Conservation (phyloP, 257 asterid genomes). For the Lycium ferocissimum region DNA sequence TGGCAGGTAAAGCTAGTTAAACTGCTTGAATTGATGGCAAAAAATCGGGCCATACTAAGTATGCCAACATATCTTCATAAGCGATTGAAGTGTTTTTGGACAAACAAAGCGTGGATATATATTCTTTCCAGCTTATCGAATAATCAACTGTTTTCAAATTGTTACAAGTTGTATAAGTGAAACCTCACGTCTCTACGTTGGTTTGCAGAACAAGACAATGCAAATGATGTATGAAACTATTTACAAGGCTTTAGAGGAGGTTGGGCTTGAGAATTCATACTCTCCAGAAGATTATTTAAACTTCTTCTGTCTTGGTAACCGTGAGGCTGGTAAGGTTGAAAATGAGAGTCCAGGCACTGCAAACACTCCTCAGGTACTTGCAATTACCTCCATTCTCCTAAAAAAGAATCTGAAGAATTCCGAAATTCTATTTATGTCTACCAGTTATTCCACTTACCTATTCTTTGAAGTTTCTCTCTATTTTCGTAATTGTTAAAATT, state of each 20-base stretch:
- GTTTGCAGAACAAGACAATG: slow-evolving; percentile 89
- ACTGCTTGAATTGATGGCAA: background rate
- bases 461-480: background rate
- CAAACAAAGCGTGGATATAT: background rate
- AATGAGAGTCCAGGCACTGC: slow-evolving; percentile 55
- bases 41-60: background rate
- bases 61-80: background rate
- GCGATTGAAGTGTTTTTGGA: background rate
- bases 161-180: slow-evolving; percentile 19
- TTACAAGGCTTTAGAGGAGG: slow-evolving; percentile 91
- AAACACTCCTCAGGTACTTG: slow-evolving; percentile 82
- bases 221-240: slow-evolving; percentile 99
- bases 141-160: background rate
- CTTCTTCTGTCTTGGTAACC: slow-evolving; percentile 93
- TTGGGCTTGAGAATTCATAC: slow-evolving; percentile 83
- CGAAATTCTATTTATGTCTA: background rate
- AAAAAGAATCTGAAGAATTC: background rate
- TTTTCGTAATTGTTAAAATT: background rate
- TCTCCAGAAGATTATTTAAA: slow-evolving; percentile 88
- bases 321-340: slow-evolving; percentile 60
- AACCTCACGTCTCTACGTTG: slow-evolving; percentile 12
- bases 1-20: slow-evolving; percentile 78
- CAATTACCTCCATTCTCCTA: slow-evolving; percentile 18
- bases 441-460: background rate
- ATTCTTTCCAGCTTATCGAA: background rate